Percentiles rank a stretch among this genome's conserved stretches.
These are phyloP conservation scores for Moelleriella libera DNA, from an alignment of 2,329 filamentous ascomycete genomes.

Conservation along the genomic window DNA sequence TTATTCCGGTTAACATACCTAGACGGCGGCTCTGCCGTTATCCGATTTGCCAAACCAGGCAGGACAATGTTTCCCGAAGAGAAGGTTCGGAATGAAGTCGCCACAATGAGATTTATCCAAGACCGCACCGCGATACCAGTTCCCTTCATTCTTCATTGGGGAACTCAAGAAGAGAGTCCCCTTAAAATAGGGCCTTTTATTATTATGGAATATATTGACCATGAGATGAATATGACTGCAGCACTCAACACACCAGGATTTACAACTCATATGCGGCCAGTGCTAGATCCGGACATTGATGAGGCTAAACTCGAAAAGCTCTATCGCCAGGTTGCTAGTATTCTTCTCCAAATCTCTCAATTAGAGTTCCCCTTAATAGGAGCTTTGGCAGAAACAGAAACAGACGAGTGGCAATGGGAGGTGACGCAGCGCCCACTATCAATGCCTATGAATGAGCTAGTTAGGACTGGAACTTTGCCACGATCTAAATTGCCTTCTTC, in stretches of 20 bases:
- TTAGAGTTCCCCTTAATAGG: constrained; percentile 1
- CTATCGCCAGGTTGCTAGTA: constrained; percentile 1
- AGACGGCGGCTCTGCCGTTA: constrained; percentile 2
- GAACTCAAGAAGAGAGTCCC: constrained; percentile 5
- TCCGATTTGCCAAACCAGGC: constrained; percentile 4
- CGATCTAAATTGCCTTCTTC: background rate
- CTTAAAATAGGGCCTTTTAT: constrained; percentile 5
- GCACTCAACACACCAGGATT: background rate
- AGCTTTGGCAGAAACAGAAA: background rate
- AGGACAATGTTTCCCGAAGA: constrained; percentile 6
- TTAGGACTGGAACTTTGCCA: constrained; percentile 1
- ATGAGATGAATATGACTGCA: constrained; percentile 1
- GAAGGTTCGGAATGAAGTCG: constrained; percentile 6
- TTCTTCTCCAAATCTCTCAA: constrained; percentile 2
- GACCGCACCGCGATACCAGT: constrained; percentile 5
- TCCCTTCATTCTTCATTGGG: constrained; percentile 5
- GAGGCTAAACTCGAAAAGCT: background rate
- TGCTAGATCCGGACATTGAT: background rate
- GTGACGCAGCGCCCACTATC: constrained; percentile 10
- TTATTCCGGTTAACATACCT: constrained; percentile 3
- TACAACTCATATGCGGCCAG: background rate
- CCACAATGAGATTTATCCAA: constrained; percentile 4
- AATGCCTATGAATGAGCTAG: constrained; percentile 3
- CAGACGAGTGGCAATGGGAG: constrained; percentile 6
- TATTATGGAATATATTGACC: constrained; percentile 6